A percentile compares a stretch with the other conserved stretches of the same genome.
These are phyloP conservation scores for Zizania latifolia DNA, from an alignment of 176 grass and related monocot genomes.

Conservation along the genomic window DNA sequence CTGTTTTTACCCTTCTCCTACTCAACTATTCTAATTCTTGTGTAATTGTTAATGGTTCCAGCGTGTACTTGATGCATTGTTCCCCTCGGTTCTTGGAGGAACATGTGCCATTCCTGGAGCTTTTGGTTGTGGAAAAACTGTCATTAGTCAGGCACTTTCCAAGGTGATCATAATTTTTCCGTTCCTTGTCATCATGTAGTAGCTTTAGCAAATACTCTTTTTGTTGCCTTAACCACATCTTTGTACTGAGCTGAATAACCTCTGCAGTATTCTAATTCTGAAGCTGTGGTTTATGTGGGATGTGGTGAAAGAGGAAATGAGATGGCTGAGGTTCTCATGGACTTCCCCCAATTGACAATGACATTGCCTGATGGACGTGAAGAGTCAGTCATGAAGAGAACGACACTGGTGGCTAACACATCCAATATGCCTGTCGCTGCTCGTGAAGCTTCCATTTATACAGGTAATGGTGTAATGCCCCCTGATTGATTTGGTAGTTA, in stretches of 20 bases:
- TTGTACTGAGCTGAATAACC: slow-evolving; percentile 9
- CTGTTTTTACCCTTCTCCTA: neutral
- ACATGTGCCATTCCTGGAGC: slow-evolving; percentile 95
- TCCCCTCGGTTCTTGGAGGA: slow-evolving; percentile 88
- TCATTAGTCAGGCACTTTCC: slow-evolving; percentile 95
- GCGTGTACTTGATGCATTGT: slow-evolving; percentile 90
- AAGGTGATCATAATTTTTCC: slow-evolving; percentile 44
- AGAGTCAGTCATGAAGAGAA: slow-evolving; percentile 94
- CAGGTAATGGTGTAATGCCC: slow-evolving; percentile 43
- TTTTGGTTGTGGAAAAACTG: slow-evolving; percentile 96
- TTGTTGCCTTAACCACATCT: neutral
- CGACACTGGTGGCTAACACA: slow-evolving; percentile 90
- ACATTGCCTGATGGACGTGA: slow-evolving; percentile 83
- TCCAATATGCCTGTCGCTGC: slow-evolving; percentile 97
- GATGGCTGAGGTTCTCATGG: slow-evolving; percentile 96
- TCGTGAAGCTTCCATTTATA: slow-evolving; percentile 98
- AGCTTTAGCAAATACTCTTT: neutral
- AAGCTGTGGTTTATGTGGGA: slow-evolving; percentile 82
- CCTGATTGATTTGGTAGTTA: slow-evolving; percentile 1
- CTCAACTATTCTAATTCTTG: slow-evolving; percentile 3
- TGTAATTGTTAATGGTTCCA: slow-evolving; percentile 31
- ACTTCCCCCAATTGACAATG: slow-evolving; percentile 95
- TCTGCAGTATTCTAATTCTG: slow-evolving; percentile 87
- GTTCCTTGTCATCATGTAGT: neutral
- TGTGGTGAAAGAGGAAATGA: slow-evolving; percentile 95